phyloP scores from a whole-genome alignment of 441 rosid species.

The Oxalis stricta region DNA sequence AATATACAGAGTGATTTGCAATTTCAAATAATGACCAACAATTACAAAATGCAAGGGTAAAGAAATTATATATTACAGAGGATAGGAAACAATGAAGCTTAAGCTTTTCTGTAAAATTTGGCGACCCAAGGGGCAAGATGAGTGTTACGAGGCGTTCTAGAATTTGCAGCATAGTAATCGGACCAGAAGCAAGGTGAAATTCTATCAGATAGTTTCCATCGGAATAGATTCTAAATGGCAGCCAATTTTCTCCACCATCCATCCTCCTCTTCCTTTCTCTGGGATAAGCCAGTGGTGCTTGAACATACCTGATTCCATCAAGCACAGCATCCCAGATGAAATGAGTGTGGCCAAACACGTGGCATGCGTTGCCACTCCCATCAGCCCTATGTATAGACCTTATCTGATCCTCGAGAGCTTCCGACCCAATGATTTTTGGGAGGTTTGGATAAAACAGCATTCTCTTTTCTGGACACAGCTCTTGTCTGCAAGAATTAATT shows the following conservation, averaged over 20 bases:
- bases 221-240: conserved; percentile 40
- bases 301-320: conserved; percentile 56
- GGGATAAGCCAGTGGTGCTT: conserved; percentile 61
- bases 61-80: too few relatives aligned
- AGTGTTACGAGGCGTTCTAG: conserved; percentile 31
- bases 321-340: conserved; percentile 61
- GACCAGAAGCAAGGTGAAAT: conserved; percentile 47
- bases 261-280: conserved; percentile 45
- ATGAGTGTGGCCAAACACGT: conserved; percentile 65
- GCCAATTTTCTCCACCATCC: conserved; percentile 52
- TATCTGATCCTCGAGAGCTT: conserved; percentile 40
- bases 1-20: too few relatives aligned
- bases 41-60: too few relatives aligned
- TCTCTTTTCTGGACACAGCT: conserved; percentile 67
- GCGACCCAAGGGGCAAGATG: conserved; percentile 65
- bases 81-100: too few relatives aligned
- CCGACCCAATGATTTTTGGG: conserved; percentile 55
- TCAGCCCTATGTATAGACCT: conserved; percentile 33
- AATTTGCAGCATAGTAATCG: conserved; percentile 38
- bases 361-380: conserved; percentile 29
- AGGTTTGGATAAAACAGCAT: conserved; percentile 58
- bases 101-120: conserved; percentile 22
- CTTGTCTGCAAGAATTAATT: conserved; percentile 27
- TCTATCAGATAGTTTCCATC: conserved; percentile 24
- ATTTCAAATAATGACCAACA: too few relatives aligned